phyloP scores from a whole-genome alignment of 2,329 filamentous ascomycete genomes.

The Botrytis cinerea region DNA sequence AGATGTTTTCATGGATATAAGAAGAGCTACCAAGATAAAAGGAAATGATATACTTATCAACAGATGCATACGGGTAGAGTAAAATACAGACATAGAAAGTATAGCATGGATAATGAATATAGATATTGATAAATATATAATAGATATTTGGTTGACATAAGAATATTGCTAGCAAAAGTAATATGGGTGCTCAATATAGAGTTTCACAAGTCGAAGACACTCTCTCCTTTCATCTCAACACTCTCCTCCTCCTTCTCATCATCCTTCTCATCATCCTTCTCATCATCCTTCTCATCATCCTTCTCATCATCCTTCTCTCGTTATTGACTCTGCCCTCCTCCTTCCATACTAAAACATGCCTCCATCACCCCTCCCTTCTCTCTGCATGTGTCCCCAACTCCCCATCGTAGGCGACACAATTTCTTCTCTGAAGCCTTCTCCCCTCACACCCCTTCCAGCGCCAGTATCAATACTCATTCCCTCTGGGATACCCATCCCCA shows the following conservation, averaged over 20 bases:
- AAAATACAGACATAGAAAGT: accelerated
- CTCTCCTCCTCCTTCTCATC: not conserved
- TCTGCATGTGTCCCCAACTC: not conserved
- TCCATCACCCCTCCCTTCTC: not conserved
- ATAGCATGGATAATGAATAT: not conserved
- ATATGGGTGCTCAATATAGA: not conserved
- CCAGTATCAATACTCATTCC: slow-evolving; percentile 10
- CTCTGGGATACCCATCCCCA: slow-evolving; percentile 3
- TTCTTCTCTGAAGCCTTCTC: not conserved
- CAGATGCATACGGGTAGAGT: not conserved
- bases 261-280: not conserved
- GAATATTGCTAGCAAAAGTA: not conserved
- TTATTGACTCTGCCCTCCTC: not conserved
- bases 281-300: too few relatives aligned
- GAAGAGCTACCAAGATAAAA: not conserved
- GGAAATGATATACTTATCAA: not conserved
- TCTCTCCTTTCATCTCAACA: not conserved
- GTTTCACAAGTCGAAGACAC: not conserved
- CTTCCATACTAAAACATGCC: slow-evolving; percentile 14
- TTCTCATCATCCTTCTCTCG: not conserved
- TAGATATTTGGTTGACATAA: not conserved
- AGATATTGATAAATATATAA: not conserved
- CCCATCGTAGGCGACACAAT: slow-evolving; percentile 10
- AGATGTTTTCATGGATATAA: too few relatives aligned
- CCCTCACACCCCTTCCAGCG: not conserved